These are phyloP conservation scores for Selaginella tamariscina DNA, from an alignment of 75 land plant genomes.

Conservation along the genomic window DNA sequence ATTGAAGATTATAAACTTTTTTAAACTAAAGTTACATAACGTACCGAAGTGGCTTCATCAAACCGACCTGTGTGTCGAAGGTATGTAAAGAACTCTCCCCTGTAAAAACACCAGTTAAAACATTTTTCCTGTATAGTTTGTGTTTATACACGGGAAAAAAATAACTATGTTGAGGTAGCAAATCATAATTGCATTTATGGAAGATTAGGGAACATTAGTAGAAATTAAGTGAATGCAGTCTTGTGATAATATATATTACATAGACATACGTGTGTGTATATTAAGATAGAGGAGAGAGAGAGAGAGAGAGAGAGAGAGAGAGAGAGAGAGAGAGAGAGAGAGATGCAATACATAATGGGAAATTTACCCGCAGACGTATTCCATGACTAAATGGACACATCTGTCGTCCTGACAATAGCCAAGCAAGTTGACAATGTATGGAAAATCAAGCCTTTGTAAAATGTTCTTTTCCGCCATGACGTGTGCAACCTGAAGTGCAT, in stretches of 20 bases:
- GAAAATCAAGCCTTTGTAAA: conserved; percentile 28
- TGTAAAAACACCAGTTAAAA: conserved; percentile 10
- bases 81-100: conserved; percentile 33
- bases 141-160: too few species aligned
- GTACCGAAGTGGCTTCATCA: conserved; percentile 34
- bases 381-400: conserved; percentile 30
- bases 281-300: too few species aligned
- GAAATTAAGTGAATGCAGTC: too few species aligned
- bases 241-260: too few species aligned
- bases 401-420: conserved; percentile 33
- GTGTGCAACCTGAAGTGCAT: conserved; percentile 26
- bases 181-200: too few species aligned
- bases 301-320: too few species aligned
- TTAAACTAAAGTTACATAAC: not conserved
- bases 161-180: too few species aligned
- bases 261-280: too few species aligned
- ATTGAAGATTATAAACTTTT: not conserved
- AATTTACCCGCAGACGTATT: conserved; percentile 38
- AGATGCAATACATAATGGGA: too few species aligned
- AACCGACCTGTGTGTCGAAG: conserved; percentile 24
- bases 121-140: too few species aligned
- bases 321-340: too few species aligned
- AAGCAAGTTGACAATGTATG: conserved; percentile 35
- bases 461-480: conserved; percentile 34
- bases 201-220: too few species aligned